A percentile compares a stretch with the other conserved stretches of the same genome.
phyloP scores from a whole-genome alignment of 352 stramenopile genomes.

The Elongisporangium prolatum region DNA sequence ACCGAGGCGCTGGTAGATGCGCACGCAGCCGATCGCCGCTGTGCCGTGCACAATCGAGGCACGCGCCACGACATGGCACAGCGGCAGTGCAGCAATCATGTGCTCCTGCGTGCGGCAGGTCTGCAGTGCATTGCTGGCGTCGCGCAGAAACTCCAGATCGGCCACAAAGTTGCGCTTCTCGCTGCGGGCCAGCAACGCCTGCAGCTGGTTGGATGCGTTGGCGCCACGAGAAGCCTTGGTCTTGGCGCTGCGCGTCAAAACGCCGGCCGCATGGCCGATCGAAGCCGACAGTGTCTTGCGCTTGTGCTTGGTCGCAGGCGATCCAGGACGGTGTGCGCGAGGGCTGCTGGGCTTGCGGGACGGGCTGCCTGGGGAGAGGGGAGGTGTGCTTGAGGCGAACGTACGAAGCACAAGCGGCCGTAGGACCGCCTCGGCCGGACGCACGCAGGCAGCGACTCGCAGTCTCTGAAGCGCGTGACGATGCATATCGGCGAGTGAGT shows the following conservation, averaged over 20 bases:
- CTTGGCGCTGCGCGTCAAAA: constrained; percentile 8
- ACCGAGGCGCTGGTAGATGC: constrained; percentile 56
- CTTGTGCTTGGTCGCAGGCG: constrained; percentile 5
- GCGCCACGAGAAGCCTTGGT: not conserved
- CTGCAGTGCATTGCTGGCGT: constrained; percentile 37
- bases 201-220: constrained; percentile 20
- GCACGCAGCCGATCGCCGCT: constrained; percentile 50
- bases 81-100: constrained; percentile 43
- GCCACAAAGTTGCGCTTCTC: constrained; percentile 28
- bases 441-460: not conserved
- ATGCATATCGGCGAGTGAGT: not conserved
- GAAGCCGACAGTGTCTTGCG: constrained; percentile 2
- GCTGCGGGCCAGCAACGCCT: constrained; percentile 31
- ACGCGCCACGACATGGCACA: constrained; percentile 48
- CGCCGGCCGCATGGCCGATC: not conserved
- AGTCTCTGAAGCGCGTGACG: not conserved
- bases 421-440: not conserved
- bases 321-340: not conserved
- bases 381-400: not conserved
- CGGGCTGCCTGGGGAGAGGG: not conserved
- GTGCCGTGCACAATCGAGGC: constrained; percentile 29
- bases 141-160: constrained; percentile 42
- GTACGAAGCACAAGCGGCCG: not conserved
- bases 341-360: not conserved
- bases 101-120: constrained; percentile 47